Evolutionary conservation across 805 yeast species (phyloP), one percentile per base, ranked within the genome.

Genomic region (Spathaspora girioi): DNA sequence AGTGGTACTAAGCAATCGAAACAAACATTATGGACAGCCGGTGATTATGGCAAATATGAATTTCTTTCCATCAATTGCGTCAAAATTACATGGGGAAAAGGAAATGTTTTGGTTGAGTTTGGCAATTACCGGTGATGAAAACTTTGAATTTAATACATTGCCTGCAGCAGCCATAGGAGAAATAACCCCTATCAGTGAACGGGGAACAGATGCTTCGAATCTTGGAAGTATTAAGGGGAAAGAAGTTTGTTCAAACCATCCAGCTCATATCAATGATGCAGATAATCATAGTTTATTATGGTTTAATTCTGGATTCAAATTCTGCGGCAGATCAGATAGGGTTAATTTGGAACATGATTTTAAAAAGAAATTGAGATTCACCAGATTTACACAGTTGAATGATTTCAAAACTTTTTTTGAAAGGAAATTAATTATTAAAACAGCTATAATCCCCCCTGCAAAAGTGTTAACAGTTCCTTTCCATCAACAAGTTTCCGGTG

Each of bases 301-400:
- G 90, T 74, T 85, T 45, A 86, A 86, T 59, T 86, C 89, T 15
- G 93, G 93, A 0, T 76, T 84, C 62, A 71, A 76, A 46, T 79
- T 75, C 47, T 86, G 91, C 65, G 70, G 64, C 23, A 68, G 56
- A 47, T 46, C 54, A 17, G 15, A 11, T n/a, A 54, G 54, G 31
- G 53, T 60, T 52, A 51, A 65, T 40, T 61, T 60, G 27, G 58
- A 59, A 17, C 46, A 57, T 6, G 73, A 70, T 45, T 67, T 65
- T 53, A 45, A 59, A 9, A 19, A 45, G n/a, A 58, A 61, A 35
- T 58, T 56, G 11, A 51, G 71, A 44, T 68, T 57, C 48, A 59
- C 61, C 6, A 38, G 54, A 18, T 45, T 63, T 29, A 56, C 57
- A 53, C 62, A 55, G 1, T 6, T 62, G 2, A 56, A 62, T 6